Evolutionary conservation across 352 stramenopile species (phyloP).

Genomic region (Phytophthora sp.): DNA sequence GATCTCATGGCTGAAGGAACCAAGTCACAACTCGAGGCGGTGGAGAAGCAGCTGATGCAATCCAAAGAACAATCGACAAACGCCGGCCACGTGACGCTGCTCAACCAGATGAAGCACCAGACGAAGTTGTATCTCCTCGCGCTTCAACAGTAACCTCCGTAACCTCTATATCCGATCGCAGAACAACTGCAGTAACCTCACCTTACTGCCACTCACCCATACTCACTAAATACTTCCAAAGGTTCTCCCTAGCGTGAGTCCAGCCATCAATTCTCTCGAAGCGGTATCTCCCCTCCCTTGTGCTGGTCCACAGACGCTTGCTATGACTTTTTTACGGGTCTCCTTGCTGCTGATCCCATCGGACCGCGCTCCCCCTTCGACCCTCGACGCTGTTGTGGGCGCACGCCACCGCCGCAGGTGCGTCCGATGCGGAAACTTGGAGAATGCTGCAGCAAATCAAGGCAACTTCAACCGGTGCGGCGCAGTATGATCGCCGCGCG

Average conservation of each 20-base stretch:
- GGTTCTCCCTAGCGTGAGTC: too few relatives aligned
- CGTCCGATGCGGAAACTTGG: not conserved
- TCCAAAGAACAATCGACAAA: constrained; percentile 43
- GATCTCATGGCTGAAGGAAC: constrained; percentile 59
- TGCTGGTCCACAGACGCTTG: too few relatives aligned
- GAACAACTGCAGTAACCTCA: too few relatives aligned
- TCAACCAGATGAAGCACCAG: constrained; percentile 82
- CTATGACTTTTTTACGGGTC: too few relatives aligned
- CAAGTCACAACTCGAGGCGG: constrained; percentile 54
- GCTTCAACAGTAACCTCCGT: constrained; percentile 49
- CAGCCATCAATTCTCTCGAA: too few relatives aligned
- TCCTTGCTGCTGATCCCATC: too few relatives aligned
- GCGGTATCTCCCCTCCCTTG: too few relatives aligned
- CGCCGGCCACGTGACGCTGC: constrained; percentile 49
- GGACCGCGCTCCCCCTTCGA: too few relatives aligned
- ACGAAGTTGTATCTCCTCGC: constrained; percentile 82
- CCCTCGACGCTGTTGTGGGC: too few relatives aligned
- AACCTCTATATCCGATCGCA: too few relatives aligned
- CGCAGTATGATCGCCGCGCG: constrained; percentile 1
- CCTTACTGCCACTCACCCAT: too few relatives aligned
- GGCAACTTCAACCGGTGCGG: constrained; percentile 8
- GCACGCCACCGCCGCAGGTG: not conserved
- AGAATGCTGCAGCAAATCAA: constrained; percentile 13
- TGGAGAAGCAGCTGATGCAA: constrained; percentile 57
- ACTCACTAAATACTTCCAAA: too few relatives aligned